phyloP scores from a whole-genome alignment of 1,284 basidiomycete species.

The Agaricales sp. region DNA sequence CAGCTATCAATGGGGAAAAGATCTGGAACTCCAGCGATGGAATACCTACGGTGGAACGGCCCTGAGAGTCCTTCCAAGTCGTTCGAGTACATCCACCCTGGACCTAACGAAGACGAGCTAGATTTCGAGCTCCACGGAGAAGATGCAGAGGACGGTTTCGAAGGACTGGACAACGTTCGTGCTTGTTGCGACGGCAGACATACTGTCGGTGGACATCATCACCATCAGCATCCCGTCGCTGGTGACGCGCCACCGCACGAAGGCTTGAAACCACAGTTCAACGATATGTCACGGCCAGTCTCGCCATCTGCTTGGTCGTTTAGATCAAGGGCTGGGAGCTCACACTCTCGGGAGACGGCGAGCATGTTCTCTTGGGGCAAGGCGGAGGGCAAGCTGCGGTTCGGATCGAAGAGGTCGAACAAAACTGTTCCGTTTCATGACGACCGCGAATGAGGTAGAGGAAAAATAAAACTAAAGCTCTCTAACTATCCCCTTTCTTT shows the following conservation, averaged over 20 bases:
- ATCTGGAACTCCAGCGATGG: slow-evolving; percentile 79
- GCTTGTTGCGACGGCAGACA: slow-evolving; percentile 94
- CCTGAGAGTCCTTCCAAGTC: slow-evolving; percentile 54
- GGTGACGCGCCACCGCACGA: slow-evolving; percentile 16
- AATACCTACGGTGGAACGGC: slow-evolving; percentile 71
- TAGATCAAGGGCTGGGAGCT: slow-evolving; percentile 63
- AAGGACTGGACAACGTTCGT: slow-evolving; percentile 90
- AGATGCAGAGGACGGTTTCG: slow-evolving; percentile 72
- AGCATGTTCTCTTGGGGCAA: slow-evolving; percentile 59
- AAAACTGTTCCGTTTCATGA: slow-evolving; percentile 34
- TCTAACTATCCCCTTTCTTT: too few relatives aligned
- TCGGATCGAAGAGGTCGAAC: slow-evolving; percentile 58
- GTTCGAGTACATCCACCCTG: slow-evolving; percentile 47
- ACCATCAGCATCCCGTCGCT: slow-evolving; percentile 32
- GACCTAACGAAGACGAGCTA: slow-evolving; percentile 56
- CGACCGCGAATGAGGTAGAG: slow-evolving; percentile 14
- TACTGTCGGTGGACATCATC: slow-evolving; percentile 62
- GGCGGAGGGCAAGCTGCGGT: slow-evolving; percentile 47
- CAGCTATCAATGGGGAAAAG: slow-evolving; percentile 75
- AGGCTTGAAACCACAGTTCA: slow-evolving; percentile 8
- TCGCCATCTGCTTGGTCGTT: slow-evolving; percentile 74
- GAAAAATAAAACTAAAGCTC: too few relatives aligned
- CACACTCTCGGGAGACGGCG: slow-evolving; percentile 48
- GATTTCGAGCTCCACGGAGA: slow-evolving; percentile 75
- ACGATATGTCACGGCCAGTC: slow-evolving; percentile 39